Conservation (phyloP, 495 filamentous ascomycete species). For the Xylaria grammica region DNA sequence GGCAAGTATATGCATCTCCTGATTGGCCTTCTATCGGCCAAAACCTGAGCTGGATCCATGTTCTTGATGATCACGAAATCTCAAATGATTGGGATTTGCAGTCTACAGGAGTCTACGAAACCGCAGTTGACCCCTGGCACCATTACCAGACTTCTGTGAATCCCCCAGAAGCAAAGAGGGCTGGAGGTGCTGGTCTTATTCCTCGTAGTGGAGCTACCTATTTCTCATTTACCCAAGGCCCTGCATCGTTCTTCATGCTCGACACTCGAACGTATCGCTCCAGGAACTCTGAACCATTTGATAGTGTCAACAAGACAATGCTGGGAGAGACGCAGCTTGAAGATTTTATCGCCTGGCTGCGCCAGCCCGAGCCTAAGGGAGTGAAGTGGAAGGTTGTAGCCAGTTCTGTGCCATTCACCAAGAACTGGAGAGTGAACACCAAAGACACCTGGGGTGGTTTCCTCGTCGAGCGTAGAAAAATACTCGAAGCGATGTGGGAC, state of each 20-base stretch:
- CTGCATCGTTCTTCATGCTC: slow-evolving; percentile 91
- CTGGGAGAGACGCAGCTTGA: slow-evolving; percentile 79
- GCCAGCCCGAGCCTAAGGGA: slow-evolving; percentile 67
- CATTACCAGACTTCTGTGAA: slow-evolving; percentile 87
- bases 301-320: slow-evolving; percentile 74
- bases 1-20: slow-evolving; percentile 89
- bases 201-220: slow-evolving; percentile 68
- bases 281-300: slow-evolving; percentile 54
- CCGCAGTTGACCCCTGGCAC: slow-evolving; percentile 83
- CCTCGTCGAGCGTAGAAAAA: slow-evolving; percentile 72
- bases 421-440: slow-evolving; percentile 88
- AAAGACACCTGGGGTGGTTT: slow-evolving; percentile 94
- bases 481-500: slow-evolving; percentile 92
- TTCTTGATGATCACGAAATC: slow-evolving; percentile 95
- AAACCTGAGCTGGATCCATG: slow-evolving; percentile 92
- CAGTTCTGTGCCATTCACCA: slow-evolving; percentile 90
- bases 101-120: slow-evolving; percentile 43
- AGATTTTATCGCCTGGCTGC: slow-evolving; percentile 79
- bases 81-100: slow-evolving; percentile 54
- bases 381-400: slow-evolving; percentile 93
- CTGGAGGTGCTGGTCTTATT: slow-evolving; percentile 35
- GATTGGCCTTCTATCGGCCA: slow-evolving; percentile 74
- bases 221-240: slow-evolving; percentile 85
- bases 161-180: slow-evolving; percentile 65
- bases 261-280: slow-evolving; percentile 90